Evolutionary conservation across 2,329 filamentous ascomycete species (phyloP).

Genomic region (Colletotrichum endophyticum): DNA sequence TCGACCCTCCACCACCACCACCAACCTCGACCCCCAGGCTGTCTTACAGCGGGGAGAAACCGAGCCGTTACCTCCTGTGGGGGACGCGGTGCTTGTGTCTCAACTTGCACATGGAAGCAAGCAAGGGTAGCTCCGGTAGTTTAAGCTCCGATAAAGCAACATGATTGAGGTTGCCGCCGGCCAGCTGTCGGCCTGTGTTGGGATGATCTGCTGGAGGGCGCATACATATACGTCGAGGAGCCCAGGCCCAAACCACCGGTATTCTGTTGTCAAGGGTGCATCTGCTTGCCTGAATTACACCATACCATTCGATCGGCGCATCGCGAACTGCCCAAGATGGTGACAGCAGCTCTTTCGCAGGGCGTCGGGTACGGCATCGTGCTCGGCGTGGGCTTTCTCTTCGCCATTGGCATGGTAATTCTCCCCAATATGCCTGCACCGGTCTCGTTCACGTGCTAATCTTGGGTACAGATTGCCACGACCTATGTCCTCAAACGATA

Average conservation of each 20-base stretch:
- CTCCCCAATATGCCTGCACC: too few species aligned
- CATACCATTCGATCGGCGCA: background rate
- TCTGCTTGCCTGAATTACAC: background rate
- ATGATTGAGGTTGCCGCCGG: conserved; percentile 16
- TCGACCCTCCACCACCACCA: background rate
- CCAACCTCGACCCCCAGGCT: background rate
- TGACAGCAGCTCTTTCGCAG: conserved; percentile 51
- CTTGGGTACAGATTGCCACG: conserved; percentile 57
- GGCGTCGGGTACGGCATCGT: conserved; percentile 81
- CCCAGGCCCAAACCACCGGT: background rate
- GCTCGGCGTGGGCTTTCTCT: conserved; percentile 74
- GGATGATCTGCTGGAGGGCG: background rate
- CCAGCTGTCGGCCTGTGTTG: background rate
- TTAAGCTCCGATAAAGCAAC: conserved; percentile 12
- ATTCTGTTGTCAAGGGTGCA: background rate
- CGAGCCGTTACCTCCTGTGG: background rate
- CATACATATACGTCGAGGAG: conserved; percentile 9
- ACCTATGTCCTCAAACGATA: conserved; percentile 71
- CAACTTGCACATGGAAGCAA: background rate
- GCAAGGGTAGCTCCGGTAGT: background rate
- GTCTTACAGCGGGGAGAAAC: background rate
- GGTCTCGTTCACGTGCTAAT: background rate
- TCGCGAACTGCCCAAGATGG: conserved; percentile 6
- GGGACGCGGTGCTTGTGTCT: background rate
- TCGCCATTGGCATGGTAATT: conserved; percentile 71